Evolutionary conservation across 2,329 filamentous ascomycete genomes (phyloP), one percentile per base, ranked within the genome.

Genomic region (Claviceps quebecensis): DNA sequence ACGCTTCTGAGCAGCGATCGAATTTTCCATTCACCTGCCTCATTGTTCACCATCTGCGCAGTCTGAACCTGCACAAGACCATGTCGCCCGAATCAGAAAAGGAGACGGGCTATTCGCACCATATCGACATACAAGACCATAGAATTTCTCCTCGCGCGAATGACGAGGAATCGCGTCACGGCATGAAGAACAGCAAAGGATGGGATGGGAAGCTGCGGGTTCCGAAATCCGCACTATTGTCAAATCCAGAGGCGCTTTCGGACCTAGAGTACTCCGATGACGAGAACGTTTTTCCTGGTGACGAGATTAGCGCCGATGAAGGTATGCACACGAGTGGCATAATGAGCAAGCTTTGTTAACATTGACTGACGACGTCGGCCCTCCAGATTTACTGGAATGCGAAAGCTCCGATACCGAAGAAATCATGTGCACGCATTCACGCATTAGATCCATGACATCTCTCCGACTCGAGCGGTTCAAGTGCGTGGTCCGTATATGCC

Each of bases 401-500:
- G 80, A 83, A 64, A 75, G 78, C 55, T 66, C 70, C 39, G 74
- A 81, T 38, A 77, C 73, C 1, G 73, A 90, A 69, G 87, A 95
- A 61, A 91, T 98, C 61, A 86, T 93, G 63, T 82, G 90, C 54
- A 83, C 89, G n/a, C 91, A 97, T 66, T 85, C 85, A 51, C 86
- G 90, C 57, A 78, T 98, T 61, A 71, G 77, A 22, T 90, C 87
- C 36, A 85, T 97, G 58, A 71, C 83, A 6, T 81, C 83, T 16
- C 77, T 98, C 22, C 79, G 73, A n/a, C 77, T 98, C 47, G 86
- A 90, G 55, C 82, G 93, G 54, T 97, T 98, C 70, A 77, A 74
- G 53, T 79, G 86, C 51, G 76, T 89, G 26, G 73, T 76, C 62
- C 83, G 86, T 61, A 72, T 98, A 59, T 96, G 91, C 64, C 82